Evolutionary conservation across 768 basidiomycete genomes (phyloP).

Genomic region (Suillus hirtellus): DNA sequence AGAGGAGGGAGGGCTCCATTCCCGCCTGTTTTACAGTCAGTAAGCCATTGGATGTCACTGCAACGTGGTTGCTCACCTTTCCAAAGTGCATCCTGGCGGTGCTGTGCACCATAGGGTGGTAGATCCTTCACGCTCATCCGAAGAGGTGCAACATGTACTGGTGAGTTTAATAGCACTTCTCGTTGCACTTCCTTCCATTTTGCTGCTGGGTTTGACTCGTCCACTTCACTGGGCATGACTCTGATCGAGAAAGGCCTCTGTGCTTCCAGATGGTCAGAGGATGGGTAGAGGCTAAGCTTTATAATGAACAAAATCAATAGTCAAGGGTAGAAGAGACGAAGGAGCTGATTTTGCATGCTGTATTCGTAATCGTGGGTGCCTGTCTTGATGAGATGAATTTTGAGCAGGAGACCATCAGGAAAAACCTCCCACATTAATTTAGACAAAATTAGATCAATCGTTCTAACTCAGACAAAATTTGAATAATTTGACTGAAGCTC

Average conservation of each 20-base stretch:
- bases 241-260: neutral
- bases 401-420: too few relatives aligned
- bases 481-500: too few relatives aligned
- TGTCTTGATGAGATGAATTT: too few relatives aligned
- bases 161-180: neutral
- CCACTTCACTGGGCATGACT: neutral
- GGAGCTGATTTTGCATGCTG: too few relatives aligned
- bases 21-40: neutral
- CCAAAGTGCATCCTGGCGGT: neutral
- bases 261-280: neutral
- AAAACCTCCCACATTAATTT: too few relatives aligned
- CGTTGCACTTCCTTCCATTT: neutral
- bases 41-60: neutral
- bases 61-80: neutral
- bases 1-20: neutral
- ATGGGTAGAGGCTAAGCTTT: too few relatives aligned
- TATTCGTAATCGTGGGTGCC: too few relatives aligned
- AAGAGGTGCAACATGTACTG: neutral
- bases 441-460: too few relatives aligned
- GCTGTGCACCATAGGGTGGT: neutral
- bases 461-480: too few relatives aligned
- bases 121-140: neutral
- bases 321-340: too few relatives aligned
- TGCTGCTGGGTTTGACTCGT: neutral
- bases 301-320: too few relatives aligned